These are phyloP conservation scores for Hyphopichia wangnamkhiaoensis DNA, from an alignment of 1,139 yeast genomes.

Conservation along the genomic window DNA sequence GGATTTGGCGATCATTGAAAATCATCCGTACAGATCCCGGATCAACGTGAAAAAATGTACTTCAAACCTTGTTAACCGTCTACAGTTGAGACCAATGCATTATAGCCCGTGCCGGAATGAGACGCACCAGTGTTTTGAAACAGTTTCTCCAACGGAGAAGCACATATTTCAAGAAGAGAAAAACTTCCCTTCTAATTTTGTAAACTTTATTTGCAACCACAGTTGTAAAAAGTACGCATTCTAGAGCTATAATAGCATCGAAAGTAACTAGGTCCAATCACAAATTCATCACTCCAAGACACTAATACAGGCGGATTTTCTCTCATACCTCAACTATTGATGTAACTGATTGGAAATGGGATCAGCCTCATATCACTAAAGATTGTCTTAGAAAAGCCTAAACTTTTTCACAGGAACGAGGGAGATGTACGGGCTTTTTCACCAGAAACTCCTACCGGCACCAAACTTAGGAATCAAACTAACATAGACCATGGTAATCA, in stretches of 20 bases:
- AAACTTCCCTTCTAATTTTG: no score
- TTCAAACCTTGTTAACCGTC: neutral
- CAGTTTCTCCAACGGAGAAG: neutral
- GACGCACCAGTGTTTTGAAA: neutral
- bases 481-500: no score
- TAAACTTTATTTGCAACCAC: neutral
- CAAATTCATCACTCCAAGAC: no score
- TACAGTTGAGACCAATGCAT: neutral
- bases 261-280: neutral
- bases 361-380: no score
- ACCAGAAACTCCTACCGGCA: neutral
- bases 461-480: neutral
- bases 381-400: no score
- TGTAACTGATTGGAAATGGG: no score
- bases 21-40: no score
- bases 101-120: conserved; percentile 1
- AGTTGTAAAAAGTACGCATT: neutral
- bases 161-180: no score
- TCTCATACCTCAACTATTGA: no score
- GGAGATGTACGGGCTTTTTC: neutral
- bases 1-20: conserved; percentile 1
- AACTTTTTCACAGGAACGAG: neutral
- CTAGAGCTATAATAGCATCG: neutral
- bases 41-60: no score
- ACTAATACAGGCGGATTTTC: no score